Evolutionary conservation across 108 stramenopile genomes (phyloP).

Genomic region (Bacterosira constricta): DNA sequence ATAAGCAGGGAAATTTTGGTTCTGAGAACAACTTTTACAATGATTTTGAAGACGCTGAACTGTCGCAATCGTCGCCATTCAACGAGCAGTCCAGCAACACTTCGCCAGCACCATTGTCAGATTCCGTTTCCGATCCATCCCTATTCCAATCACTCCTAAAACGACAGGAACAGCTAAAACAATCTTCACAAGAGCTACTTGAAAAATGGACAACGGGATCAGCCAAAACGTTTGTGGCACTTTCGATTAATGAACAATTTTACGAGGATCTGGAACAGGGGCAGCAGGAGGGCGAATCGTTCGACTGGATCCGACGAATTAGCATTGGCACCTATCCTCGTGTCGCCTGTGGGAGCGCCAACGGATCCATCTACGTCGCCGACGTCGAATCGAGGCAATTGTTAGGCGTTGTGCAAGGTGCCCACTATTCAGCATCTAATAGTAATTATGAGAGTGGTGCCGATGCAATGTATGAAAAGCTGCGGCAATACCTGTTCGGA

Average conservation of each 20-base stretch:
- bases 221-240: conserved; percentile 19
- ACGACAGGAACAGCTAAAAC: neutral
- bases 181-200: conserved; percentile 26
- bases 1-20: no score
- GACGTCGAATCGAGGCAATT: conserved; percentile 59
- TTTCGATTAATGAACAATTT: conserved; percentile 36
- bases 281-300: neutral
- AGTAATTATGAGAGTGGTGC: conserved; percentile 22
- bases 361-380: conserved; percentile 58
- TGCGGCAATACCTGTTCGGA: conserved; percentile 41
- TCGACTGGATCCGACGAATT: conserved; percentile 79
- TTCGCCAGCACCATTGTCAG: no score
- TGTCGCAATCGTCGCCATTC: no score
- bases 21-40: no score
- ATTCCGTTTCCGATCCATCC: neutral
- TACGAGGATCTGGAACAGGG: neutral
- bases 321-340: conserved; percentile 68
- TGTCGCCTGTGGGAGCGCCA: conserved; percentile 67
- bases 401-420: conserved; percentile 35
- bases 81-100: no score
- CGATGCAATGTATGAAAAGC: conserved; percentile 30
- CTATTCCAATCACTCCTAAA: neutral
- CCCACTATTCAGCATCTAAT: conserved; percentile 16
- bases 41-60: no score
- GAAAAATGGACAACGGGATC: conserved; percentile 23